Evolutionary conservation across 2,329 filamentous ascomycete genomes (phyloP), one percentile per base, ranked within the genome.

Genomic region (Neoascochyta sp.): DNA sequence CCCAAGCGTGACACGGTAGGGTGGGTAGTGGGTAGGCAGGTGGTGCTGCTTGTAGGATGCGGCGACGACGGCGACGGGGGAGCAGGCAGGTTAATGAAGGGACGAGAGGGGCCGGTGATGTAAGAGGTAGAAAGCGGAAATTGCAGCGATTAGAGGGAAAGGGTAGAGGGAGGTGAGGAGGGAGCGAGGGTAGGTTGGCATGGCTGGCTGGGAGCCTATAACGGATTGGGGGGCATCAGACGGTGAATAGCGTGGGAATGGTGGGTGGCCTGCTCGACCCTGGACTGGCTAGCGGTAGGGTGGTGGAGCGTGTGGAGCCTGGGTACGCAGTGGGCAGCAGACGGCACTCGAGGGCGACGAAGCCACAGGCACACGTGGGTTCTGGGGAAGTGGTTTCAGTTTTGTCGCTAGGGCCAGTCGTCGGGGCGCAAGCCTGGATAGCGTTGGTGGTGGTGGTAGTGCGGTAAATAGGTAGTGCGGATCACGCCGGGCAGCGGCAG

Each of bases 301-400:
- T n/a, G n/a, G n/a, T n/a, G n/a, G n/a, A n/a, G n/a, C n/a, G n/a
- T n/a, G n/a, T n/a, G n/a, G n/a, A n/a, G n/a, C n/a, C n/a, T n/a
- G n/a, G n/a, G n/a, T n/a, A n/a, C n/a, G n/a, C n/a, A n/a, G n/a
- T n/a, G n/a, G n/a, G n/a, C n/a, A n/a, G n/a, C n/a, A n/a, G n/a
- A n/a, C n/a, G n/a, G n/a, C n/a, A n/a, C n/a, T n/a, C n/a, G n/a
- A n/a, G n/a, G n/a, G n/a, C n/a, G n/a, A n/a, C n/a, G 49, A 49
- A 53, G 52, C 53, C 52, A 58, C 54, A 55, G 43, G 47, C 56
- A 58, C 53, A 52, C 45, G 49, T 54, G 50, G 51, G 47, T 47
- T 54, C 52, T 59, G 54, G 59, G 59, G 56, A 58, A 59, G 49
- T 52, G 35, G 57, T 63, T 60, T 61, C 57, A 60, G 42, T 26